Base-by-base conservation (phyloP, 768 basidiomycete genomes). In the Artomyces pyxidatus region DNA sequence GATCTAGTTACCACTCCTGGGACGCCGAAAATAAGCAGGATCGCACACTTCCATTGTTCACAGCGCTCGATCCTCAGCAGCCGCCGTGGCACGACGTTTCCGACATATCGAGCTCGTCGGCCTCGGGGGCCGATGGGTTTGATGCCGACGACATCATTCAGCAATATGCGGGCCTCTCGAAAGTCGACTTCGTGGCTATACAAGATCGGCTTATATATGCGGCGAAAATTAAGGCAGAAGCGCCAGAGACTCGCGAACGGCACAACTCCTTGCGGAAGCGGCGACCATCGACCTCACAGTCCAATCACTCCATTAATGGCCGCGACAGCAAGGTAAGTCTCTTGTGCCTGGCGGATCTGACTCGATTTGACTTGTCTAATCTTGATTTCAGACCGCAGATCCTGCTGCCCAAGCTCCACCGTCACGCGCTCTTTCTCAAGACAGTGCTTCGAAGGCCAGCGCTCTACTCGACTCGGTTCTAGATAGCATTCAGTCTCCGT, bases 1-100 rank as follows among this genome's bases (percentile, higher is more conserved):
- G 89, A 14, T 92, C 89, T 3, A 91, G 89, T 64, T 91, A 87
- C 63, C 88, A 90, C 61, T 88, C 88, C 4, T 81, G 75, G 76
- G 85, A 88, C 48, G 80, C 68, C 19, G 79, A 65, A 42, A 65
- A 81, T 51, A 68, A 67, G 55, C 75, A 76, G 49, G 79, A 83
- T 53, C 71, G 71, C 39, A 62, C 73, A 42, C 63, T 76, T 45
- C 73, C 70, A 40, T 57, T 86, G 21, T 80, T 88, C 61, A 71
- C 64, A 29, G 75, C 77, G 45, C 61, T 68, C 8, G 77, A 78
- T 41, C 61, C 70, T 22, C 69, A 71, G 42, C 74, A 73, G 28
- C 67, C 75, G 27, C 68, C 73, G 3, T 89, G 85, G 86, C 81
- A 83, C 62, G 83, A 86, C 45, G 66, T 85, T 45, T 59, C 68